A percentile compares a stretch with the other conserved stretches of the same genome.
Conservation (phyloP, 768 basidiomycete species). For the Russula foetens region DNA sequence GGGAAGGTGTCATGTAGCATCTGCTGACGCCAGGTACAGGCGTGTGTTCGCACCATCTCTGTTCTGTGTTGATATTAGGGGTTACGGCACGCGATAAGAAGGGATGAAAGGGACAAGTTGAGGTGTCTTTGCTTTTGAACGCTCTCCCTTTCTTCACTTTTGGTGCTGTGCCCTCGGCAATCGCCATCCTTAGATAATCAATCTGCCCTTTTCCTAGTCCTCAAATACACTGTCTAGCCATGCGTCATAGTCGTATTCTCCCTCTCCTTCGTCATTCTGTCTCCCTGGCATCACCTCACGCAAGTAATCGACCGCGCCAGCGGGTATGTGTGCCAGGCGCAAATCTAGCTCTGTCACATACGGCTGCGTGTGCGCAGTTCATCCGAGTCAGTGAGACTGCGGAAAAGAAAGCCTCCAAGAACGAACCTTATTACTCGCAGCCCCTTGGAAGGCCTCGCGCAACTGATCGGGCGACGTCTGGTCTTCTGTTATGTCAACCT, state of each 20-base stretch:
- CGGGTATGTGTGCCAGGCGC: conserved; percentile 72
- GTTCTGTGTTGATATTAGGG: background rate
- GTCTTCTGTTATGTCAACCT: conserved; percentile 96
- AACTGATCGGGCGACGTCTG: conserved; percentile 90
- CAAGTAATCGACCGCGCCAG: conserved; percentile 70
- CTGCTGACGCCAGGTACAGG: background rate
- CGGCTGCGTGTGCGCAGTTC: conserved; percentile 41
- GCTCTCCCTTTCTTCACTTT: background rate
- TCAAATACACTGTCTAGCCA: conserved; percentile 78
- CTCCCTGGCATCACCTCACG: conserved; percentile 68
- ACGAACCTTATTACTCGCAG: conserved; percentile 80
- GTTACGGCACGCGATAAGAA: background rate
- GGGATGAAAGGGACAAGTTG: background rate
- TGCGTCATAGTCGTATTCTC: conserved; percentile 71
- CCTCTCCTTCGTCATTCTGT: conserved; percentile 46
- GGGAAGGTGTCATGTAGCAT: background rate
- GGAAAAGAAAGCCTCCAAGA: background rate
- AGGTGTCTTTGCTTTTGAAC: background rate
- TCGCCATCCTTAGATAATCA: conserved; percentile 15
- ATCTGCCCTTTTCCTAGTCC: conserved; percentile 24
- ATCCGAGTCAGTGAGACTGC: background rate
- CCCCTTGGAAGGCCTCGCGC: conserved; percentile 86
- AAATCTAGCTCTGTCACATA: conserved; percentile 93
- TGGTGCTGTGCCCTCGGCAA: conserved; percentile 11
- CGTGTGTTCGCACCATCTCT: conserved; percentile 14